Conservation (phyloP, 108 stramenopile genomes). For the Stephanodiscus minutulus region DNA sequence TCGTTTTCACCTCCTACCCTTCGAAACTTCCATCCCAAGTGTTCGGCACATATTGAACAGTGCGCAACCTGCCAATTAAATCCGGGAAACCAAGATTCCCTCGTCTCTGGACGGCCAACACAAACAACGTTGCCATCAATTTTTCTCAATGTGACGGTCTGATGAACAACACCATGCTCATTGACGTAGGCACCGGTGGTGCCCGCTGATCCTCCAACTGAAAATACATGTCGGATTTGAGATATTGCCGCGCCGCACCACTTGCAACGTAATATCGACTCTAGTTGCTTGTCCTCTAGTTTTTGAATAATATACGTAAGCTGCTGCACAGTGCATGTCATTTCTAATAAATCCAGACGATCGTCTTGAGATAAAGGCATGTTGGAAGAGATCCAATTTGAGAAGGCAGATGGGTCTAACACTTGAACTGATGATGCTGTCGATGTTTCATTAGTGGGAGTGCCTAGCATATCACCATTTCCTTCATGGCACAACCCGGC, state of each 20-base stretch:
- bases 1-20: slow-evolving; percentile 22
- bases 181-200: slow-evolving; percentile 82
- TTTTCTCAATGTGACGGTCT: slow-evolving; percentile 68
- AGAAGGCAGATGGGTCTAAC: slow-evolving; percentile 54
- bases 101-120: slow-evolving; percentile 60
- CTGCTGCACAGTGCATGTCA: slow-evolving; percentile 52
- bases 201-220: slow-evolving; percentile 75
- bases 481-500: slow-evolving; percentile 12
- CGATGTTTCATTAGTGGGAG: not conserved
- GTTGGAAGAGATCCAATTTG: slow-evolving; percentile 80
- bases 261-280: slow-evolving; percentile 56
- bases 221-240: slow-evolving; percentile 55
- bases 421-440: slow-evolving; percentile 17
- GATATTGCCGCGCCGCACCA: slow-evolving; percentile 54
- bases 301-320: slow-evolving; percentile 48
- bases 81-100: slow-evolving; percentile 80
- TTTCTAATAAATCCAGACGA: slow-evolving; percentile 60
- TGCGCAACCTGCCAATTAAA: slow-evolving; percentile 74
- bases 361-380: slow-evolving; percentile 67
- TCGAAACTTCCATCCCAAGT: slow-evolving; percentile 87
- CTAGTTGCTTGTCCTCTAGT: slow-evolving; percentile 34
- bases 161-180: slow-evolving; percentile 79
- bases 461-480: not conserved
- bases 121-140: slow-evolving; percentile 54
- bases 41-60: slow-evolving; percentile 58